These are phyloP conservation scores for Moesziomyces sp. DNA, from an alignment of 1,284 basidiomycete genomes.

Conservation along the genomic window DNA sequence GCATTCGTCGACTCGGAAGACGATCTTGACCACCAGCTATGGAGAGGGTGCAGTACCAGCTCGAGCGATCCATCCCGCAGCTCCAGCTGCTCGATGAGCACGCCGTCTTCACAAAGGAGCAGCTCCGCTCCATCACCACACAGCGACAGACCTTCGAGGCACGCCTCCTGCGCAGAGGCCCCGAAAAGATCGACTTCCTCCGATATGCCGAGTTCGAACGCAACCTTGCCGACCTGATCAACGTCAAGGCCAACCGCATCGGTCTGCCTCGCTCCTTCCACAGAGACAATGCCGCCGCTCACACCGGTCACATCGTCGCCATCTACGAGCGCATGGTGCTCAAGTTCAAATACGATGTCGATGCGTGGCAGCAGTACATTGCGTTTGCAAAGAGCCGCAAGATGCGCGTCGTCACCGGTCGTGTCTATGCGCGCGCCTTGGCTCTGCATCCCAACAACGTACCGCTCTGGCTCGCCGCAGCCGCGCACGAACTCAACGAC, in stretches of 20 bases:
- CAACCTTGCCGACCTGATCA: constrained; percentile 67
- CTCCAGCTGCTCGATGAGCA: constrained; percentile 91
- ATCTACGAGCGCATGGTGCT: constrained; percentile 89
- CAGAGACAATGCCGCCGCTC: constrained; percentile 47
- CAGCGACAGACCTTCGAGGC: constrained; percentile 86
- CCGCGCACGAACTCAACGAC: constrained; percentile 83
- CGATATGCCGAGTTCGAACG: constrained; percentile 93
- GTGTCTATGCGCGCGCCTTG: constrained; percentile 75
- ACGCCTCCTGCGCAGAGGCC: constrained; percentile 81
- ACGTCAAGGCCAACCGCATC: constrained; percentile 43
- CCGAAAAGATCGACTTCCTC: constrained; percentile 87
- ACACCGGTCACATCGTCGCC: constrained; percentile 79
- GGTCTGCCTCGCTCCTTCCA: constrained; percentile 50
- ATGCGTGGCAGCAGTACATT: constrained; percentile 88
- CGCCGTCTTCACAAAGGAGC: constrained; percentile 83
- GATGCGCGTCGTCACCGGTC: constrained; percentile 81
- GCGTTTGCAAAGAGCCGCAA: constrained; percentile 82
- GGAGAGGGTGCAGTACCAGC: constrained; percentile 93
- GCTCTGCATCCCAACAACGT: constrained; percentile 85
- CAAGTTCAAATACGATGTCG: constrained; percentile 87
- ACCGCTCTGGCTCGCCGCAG: constrained; percentile 84
- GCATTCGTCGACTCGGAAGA: background rate
- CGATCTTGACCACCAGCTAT: constrained; percentile 69
- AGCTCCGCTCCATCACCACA: constrained; percentile 79
- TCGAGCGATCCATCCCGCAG: constrained; percentile 96